A percentile compares a stretch with the other conserved stretches of the same genome.
These are phyloP conservation scores for Candida argentea DNA, from an alignment of 805 yeast genomes.

Conservation along the genomic window DNA sequence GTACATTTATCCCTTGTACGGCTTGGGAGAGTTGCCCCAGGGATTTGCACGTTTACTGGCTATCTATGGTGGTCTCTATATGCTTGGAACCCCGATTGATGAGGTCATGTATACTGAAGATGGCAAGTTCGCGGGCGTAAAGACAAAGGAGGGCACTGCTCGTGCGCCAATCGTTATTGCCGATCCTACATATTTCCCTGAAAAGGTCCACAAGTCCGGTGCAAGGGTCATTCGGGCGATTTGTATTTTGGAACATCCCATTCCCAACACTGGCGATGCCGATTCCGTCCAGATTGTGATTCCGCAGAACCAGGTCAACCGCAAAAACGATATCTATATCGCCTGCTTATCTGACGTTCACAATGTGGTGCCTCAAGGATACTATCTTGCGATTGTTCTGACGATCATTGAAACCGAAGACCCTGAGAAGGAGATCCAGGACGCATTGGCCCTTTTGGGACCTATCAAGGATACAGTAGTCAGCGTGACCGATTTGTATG, in stretches of 20 bases:
- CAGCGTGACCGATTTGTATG: constrained; percentile 89
- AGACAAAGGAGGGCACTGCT: constrained; percentile 85
- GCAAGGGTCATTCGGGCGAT: constrained; percentile 71
- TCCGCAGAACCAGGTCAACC: constrained; percentile 90
- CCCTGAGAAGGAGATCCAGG: constrained; percentile 86
- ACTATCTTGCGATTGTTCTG: constrained; percentile 86
- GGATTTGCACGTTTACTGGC: constrained; percentile 97
- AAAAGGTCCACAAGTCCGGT: constrained; percentile 63
- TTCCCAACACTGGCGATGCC: constrained; percentile 69
- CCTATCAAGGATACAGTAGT: constrained; percentile 72
- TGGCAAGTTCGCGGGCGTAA: constrained; percentile 75
- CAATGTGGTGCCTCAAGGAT: constrained; percentile 81
- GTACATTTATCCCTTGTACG: constrained; percentile 90
- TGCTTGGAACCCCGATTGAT: constrained; percentile 94
- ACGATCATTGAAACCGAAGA: constrained; percentile 89
- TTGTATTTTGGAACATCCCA: constrained; percentile 84
- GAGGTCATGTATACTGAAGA: constrained; percentile 68
- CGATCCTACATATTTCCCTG: constrained; percentile 96
- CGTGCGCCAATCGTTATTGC: constrained; percentile 91
- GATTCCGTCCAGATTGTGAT: constrained; percentile 91
- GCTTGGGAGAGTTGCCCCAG: constrained; percentile 97
- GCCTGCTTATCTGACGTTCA: constrained; percentile 86
- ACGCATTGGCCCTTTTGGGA: constrained; percentile 88
- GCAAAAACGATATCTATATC: constrained; percentile 90
- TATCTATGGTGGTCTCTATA: constrained; percentile 95